Evolutionary conservation across 192 early-diverging fungal genomes (phyloP).

Genomic region (Pilaira anomala): DNA sequence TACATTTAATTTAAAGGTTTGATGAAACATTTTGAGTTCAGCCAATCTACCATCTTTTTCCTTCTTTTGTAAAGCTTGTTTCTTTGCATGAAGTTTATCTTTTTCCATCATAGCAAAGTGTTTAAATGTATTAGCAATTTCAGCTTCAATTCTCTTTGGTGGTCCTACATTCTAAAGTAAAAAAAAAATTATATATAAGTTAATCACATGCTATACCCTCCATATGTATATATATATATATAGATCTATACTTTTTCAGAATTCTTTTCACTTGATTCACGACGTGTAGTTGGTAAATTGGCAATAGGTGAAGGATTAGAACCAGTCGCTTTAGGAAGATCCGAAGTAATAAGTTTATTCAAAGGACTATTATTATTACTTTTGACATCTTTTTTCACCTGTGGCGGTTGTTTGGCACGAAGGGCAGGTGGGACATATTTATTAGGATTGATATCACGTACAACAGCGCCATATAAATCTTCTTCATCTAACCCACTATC

Average conservation of each 20-base stretch:
- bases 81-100: slow-evolving; percentile 69
- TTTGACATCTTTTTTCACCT: slow-evolving; percentile 7
- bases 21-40: slow-evolving; percentile 78
- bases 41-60: slow-evolving; percentile 71
- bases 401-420: slow-evolving; percentile 47
- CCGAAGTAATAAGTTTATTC: slow-evolving; percentile 27
- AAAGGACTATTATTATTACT: slow-evolving; percentile 13
- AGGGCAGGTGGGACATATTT: slow-evolving; percentile 87
- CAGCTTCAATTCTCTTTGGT: slow-evolving; percentile 39
- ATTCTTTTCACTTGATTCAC: slow-evolving; percentile 14
- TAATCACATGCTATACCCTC: background rate
- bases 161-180: background rate
- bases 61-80: slow-evolving; percentile 69
- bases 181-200: background rate
- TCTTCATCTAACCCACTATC: slow-evolving; percentile 84
- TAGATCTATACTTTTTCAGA: slow-evolving; percentile 1
- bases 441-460: slow-evolving; percentile 65
- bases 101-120: slow-evolving; percentile 78
- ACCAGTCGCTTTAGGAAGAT: slow-evolving; percentile 26
- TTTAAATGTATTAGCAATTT: slow-evolving; percentile 52
- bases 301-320: slow-evolving; percentile 13
- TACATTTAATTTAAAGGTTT: slow-evolving; percentile 73
- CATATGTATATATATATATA: background rate
- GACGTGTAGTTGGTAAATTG: slow-evolving; percentile 15
- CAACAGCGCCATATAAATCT: slow-evolving; percentile 80